These are phyloP conservation scores for Kazachstania africana DNA, from an alignment of 805 yeast species.

Conservation along the genomic window DNA sequence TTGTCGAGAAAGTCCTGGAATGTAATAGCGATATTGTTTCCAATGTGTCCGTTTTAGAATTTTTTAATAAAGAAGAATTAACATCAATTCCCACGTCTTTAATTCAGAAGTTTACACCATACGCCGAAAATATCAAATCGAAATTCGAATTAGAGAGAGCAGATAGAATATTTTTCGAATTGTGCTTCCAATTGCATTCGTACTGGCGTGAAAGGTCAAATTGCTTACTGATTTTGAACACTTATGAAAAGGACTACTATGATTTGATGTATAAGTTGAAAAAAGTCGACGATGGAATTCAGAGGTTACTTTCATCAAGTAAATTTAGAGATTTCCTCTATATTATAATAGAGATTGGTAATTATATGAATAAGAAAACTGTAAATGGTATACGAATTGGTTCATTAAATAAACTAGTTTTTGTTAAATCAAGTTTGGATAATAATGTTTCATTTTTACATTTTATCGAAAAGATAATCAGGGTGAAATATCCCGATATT, in stretches of 20 bases:
- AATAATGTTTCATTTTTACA: constrained; percentile 64
- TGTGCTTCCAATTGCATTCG: constrained; percentile 53
- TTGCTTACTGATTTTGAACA: constrained; percentile 41
- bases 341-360: constrained; percentile 62
- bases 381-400: constrained; percentile 62
- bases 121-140: constrained; percentile 37
- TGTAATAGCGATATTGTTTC: constrained; percentile 48
- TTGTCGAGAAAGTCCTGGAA: constrained; percentile 40
- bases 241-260: constrained; percentile 54
- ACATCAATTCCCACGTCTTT: constrained; percentile 45
- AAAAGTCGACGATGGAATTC: constrained; percentile 47
- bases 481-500: constrained; percentile 54
- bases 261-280: constrained; percentile 48
- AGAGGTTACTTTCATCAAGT: constrained; percentile 38
- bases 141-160: constrained; percentile 49
- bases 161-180: constrained; percentile 57
- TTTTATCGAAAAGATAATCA: constrained; percentile 57
- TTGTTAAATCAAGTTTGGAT: constrained; percentile 53
- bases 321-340: constrained; percentile 48
- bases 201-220: constrained; percentile 69
- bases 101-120: constrained; percentile 50
- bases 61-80: constrained; percentile 56
- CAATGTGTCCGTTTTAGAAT: constrained; percentile 52
- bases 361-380: constrained; percentile 68
- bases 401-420: constrained; percentile 56